Conservation (phyloP, 2,329 filamentous ascomycete species). For the Harringtonia lauricola region DNA sequence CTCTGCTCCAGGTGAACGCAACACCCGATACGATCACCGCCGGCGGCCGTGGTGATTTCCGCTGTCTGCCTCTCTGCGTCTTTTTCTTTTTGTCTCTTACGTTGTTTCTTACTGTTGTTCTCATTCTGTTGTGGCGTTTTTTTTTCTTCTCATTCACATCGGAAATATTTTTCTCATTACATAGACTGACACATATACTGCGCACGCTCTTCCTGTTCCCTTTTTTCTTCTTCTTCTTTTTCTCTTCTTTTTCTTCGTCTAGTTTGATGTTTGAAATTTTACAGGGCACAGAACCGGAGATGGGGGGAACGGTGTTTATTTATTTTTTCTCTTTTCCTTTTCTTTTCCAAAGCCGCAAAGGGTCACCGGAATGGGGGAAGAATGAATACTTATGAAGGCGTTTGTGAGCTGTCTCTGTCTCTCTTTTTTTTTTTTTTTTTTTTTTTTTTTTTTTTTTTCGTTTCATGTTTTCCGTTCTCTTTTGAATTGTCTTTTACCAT, state of each 20-base stretch:
- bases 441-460: background rate
- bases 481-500: background rate
- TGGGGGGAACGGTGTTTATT: too few species aligned
- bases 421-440: background rate
- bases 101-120: background rate
- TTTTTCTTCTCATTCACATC: background rate
- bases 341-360: too few species aligned
- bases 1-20: background rate
- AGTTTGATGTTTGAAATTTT: too few species aligned
- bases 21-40: background rate
- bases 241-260: background rate
- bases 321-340: too few species aligned
- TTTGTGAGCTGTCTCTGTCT: too few species aligned
- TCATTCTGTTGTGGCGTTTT: too few species aligned
- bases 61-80: background rate
- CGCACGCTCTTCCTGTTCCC: background rate
- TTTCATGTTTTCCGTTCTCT: background rate
- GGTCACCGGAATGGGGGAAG: too few species aligned
- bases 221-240: too few species aligned
- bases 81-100: background rate
- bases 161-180: background rate
- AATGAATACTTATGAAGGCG: too few species aligned
- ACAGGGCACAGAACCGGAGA: too few species aligned
- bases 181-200: conserved; percentile 1
- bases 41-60: background rate